Percentiles rank a stretch among this genome's conserved stretches.
phyloP scores from a whole-genome alignment of 2,329 filamentous ascomycete genomes.

The Trichophyton benhamiae region DNA sequence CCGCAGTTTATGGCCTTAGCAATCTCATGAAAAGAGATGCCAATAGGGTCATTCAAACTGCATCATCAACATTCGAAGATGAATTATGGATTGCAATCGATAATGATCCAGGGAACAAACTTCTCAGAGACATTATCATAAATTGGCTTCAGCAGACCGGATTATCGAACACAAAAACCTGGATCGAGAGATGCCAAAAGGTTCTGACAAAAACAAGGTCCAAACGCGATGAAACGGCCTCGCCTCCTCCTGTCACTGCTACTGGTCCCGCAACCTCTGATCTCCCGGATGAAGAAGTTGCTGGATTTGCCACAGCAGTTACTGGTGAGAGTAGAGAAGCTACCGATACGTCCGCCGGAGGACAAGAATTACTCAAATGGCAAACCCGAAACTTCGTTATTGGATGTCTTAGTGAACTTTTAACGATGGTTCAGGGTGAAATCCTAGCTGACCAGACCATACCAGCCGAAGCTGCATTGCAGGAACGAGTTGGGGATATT shows the following conservation, averaged over 20 bases:
- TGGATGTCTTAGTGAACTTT: constrained; percentile 72
- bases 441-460: constrained; percentile 67
- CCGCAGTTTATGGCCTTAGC: constrained; percentile 76
- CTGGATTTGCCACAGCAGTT: constrained; percentile 73
- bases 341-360: constrained; percentile 38
- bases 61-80: constrained; percentile 70
- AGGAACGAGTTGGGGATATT: constrained; percentile 77
- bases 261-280: constrained; percentile 49
- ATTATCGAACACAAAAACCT: constrained; percentile 63
- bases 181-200: constrained; percentile 78
- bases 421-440: constrained; percentile 66
- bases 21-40: constrained; percentile 92
- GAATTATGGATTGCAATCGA: constrained; percentile 86
- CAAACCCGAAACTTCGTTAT: constrained; percentile 92
- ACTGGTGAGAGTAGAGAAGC: constrained; percentile 50
- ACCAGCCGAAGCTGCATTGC: constrained; percentile 62
- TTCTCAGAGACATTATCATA: constrained; percentile 72
- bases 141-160: constrained; percentile 93
- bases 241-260: constrained; percentile 26
- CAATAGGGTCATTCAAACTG: constrained; percentile 64
- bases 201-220: constrained; percentile 78
- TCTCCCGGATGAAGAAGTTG: constrained; percentile 88
- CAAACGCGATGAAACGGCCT: constrained; percentile 42
- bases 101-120: constrained; percentile 58
- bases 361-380: constrained; percentile 86